Conservation (phyloP, 257 asterid species). For the Nicotiana noctiflora region DNA sequence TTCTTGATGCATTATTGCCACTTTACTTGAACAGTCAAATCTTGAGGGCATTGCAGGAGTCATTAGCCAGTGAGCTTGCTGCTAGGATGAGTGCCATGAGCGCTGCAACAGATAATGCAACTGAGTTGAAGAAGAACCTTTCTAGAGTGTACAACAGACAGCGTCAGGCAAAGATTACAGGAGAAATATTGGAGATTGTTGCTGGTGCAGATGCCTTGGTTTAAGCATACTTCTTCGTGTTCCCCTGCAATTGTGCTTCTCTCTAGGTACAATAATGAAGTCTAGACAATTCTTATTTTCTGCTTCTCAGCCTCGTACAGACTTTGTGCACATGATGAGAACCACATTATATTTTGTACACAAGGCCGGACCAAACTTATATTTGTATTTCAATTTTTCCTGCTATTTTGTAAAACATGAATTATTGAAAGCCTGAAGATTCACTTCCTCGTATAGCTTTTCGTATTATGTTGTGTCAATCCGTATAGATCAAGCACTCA, state of each 20-base stretch:
- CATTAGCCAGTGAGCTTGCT: slow-evolving; percentile 84
- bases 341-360: slow-evolving; percentile 27
- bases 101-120: slow-evolving; percentile 70
- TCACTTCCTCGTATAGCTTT: neutral
- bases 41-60: slow-evolving; percentile 77
- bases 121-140: slow-evolving; percentile 53
- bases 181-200: slow-evolving; percentile 91
- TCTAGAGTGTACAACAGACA: slow-evolving; percentile 59
- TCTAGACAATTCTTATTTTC: slow-evolving; percentile 22
- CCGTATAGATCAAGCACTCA: neutral
- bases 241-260: slow-evolving; percentile 18
- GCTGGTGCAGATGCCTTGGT: slow-evolving; percentile 66
- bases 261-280: slow-evolving; percentile 32
- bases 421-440: neutral
- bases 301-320: slow-evolving; percentile 33
- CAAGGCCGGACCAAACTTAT: slow-evolving; percentile 13
- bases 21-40: slow-evolving; percentile 87
- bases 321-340: slow-evolving; percentile 29
- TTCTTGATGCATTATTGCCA: slow-evolving; percentile 80
- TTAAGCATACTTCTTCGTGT: slow-evolving; percentile 14
- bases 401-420: slow-evolving; percentile 5
- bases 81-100: slow-evolving; percentile 96
- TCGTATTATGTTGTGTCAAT: neutral
- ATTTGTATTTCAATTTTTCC: slow-evolving; percentile 19
- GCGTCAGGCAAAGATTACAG: slow-evolving; percentile 91